Conservation (phyloP, 2,329 filamentous ascomycete species). For the Pyricularia grisea region DNA sequence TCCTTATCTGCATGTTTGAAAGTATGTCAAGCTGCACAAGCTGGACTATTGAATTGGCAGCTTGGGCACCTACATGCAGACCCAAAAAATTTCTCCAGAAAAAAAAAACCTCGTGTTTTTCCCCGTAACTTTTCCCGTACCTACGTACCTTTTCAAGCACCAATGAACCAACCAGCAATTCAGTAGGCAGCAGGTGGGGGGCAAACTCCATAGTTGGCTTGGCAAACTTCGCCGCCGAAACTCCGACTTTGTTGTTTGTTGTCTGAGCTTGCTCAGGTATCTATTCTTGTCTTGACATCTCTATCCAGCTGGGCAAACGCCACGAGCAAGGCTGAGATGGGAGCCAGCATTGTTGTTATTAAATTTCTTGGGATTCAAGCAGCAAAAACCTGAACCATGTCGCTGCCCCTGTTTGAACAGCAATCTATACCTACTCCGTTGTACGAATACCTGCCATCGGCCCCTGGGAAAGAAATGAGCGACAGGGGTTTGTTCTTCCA, state of each 20-base stretch:
- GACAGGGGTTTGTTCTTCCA: too few species aligned
- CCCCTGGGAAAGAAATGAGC: neutral
- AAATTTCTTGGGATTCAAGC: neutral
- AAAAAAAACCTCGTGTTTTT: neutral
- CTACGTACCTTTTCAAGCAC: neutral
- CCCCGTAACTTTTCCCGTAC: too few species aligned
- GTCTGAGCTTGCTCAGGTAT: too few species aligned
- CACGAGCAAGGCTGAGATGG: neutral
- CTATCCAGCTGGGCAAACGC: neutral
- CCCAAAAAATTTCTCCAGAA: neutral
- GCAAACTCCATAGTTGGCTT: neutral
- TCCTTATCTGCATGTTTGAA: neutral
- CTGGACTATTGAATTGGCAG: neutral
- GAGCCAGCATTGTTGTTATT: neutral
- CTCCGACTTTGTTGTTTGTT: neutral
- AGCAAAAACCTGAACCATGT: neutral
- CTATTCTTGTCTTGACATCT: too few species aligned
- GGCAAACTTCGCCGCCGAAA: neutral
- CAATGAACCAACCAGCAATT: neutral
- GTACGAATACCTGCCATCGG: neutral
- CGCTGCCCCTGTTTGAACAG: neutral
- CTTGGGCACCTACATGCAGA: neutral
- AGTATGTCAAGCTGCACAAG: neutral
- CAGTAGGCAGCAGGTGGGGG: neutral
- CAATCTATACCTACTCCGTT: neutral